phyloP scores from a whole-genome alignment of 768 basidiomycete species.

The Lactarius sp. region DNA sequence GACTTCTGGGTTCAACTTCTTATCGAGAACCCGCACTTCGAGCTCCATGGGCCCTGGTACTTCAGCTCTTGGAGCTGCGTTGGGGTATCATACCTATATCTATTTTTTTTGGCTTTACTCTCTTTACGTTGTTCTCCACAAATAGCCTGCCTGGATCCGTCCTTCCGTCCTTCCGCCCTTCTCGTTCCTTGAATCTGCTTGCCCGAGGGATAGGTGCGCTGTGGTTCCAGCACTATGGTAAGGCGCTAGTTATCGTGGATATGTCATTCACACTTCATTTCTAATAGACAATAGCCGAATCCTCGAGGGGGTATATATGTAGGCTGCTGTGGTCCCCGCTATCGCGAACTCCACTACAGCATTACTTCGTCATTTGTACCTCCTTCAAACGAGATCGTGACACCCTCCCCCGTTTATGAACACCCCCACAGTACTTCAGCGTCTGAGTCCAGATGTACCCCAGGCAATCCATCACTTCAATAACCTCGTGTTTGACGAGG shows the following conservation, averaged over 20 bases:
- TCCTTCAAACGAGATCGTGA: not conserved
- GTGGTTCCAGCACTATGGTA: slow-evolving; percentile 1
- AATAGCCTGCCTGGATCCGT: slow-evolving; percentile 8
- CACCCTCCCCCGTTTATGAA: not conserved
- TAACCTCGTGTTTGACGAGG: slow-evolving; percentile 14
- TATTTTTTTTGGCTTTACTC: not conserved
- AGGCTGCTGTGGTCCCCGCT: slow-evolving; percentile 2
- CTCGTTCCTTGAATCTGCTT: slow-evolving; percentile 7
- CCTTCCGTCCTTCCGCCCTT: slow-evolving; percentile 4
- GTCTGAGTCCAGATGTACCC: not conserved
- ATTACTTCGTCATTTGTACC: not conserved
- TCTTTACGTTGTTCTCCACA: slow-evolving; percentile 7
- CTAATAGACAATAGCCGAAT: not conserved
- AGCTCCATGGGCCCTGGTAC: not conserved
- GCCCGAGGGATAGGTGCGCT: slow-evolving; percentile 10
- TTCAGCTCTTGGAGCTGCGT: not conserved
- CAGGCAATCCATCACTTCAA: slow-evolving; percentile 3
- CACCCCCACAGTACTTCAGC: not conserved
- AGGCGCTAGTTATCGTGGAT: slow-evolving; percentile 8
- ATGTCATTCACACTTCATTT: slow-evolving; percentile 6
- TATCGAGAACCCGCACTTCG: not conserved
- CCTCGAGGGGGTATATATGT: slow-evolving; percentile 11
- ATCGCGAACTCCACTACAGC: not conserved
- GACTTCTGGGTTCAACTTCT: not conserved
- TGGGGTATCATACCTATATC: not conserved